Evolutionary conservation across 208 protist genomes (phyloP).

Genomic region (Trypanosoma platydactyli): DNA sequence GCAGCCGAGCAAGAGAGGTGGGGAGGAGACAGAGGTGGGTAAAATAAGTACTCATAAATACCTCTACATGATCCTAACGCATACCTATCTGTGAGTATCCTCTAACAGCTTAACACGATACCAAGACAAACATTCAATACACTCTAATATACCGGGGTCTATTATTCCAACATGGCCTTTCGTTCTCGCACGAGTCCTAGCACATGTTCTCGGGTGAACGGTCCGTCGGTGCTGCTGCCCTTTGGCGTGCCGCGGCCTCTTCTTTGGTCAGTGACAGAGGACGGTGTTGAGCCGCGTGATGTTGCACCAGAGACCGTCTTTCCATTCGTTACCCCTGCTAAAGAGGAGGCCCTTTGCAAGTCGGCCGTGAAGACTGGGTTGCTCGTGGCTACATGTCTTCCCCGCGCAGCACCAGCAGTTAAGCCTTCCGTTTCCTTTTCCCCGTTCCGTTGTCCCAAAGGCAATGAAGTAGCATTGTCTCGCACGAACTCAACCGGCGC

Average conservation of each 20-base stretch:
- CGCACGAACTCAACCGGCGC: slow-evolving; percentile 14
- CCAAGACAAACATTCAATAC: too few relatives aligned
- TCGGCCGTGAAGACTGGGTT: not conserved
- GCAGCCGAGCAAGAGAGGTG: not conserved
- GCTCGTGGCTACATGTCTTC: not conserved
- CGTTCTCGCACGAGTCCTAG: slow-evolving; percentile 30
- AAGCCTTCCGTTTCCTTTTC: not conserved
- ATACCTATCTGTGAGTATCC: too few relatives aligned
- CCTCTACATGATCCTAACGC: too few relatives aligned
- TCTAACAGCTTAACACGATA: too few relatives aligned
- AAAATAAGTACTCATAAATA: too few relatives aligned
- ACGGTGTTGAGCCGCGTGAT: slow-evolving; percentile 17
- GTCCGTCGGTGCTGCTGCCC: not conserved
- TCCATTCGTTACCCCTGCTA: not conserved
- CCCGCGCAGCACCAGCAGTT: not conserved
- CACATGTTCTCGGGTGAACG: slow-evolving; percentile 31
- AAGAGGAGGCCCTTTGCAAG: not conserved
- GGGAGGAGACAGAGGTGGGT: not conserved
- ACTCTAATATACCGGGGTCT: too few relatives aligned
- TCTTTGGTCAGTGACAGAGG: not conserved
- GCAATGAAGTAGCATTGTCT: not conserved
- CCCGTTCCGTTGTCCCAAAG: not conserved
- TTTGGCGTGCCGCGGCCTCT: not conserved
- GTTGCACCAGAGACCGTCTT: not conserved
- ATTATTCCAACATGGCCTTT: slow-evolving; percentile 26